Conservation (phyloP, 192 early-diverging fungal species). For the Coemansia sp. region DNA sequence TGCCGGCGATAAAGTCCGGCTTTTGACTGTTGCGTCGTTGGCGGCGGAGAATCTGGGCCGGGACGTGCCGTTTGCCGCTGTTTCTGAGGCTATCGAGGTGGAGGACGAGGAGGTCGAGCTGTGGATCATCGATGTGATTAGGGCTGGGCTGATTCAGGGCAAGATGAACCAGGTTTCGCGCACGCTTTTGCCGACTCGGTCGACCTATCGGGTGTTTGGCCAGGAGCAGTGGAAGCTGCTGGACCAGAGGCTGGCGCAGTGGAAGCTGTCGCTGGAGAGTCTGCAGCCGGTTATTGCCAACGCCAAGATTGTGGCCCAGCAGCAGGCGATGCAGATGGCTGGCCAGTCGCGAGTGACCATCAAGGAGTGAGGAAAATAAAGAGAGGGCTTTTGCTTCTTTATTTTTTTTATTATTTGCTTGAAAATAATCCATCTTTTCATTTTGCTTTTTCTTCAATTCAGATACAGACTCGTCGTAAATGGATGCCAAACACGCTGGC, state of each 20-base stretch:
- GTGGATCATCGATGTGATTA: slow-evolving; percentile 95
- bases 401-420: not conserved
- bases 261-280: slow-evolving; percentile 79
- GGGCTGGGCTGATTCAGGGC: slow-evolving; percentile 88
- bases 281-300: slow-evolving; percentile 87
- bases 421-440: not conserved
- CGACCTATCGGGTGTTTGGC: slow-evolving; percentile 83
- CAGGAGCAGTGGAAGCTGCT: slow-evolving; percentile 82
- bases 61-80: slow-evolving; percentile 71
- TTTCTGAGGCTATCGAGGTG: slow-evolving; percentile 76
- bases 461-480: not conserved
- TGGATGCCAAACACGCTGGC: not conserved
- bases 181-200: slow-evolving; percentile 77
- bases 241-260: slow-evolving; percentile 65
- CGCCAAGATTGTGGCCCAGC: slow-evolving; percentile 73
- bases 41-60: slow-evolving; percentile 70
- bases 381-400: not conserved
- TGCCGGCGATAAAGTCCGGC: slow-evolving; percentile 79
- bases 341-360: slow-evolving; percentile 36
- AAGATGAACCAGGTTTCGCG: slow-evolving; percentile 91
- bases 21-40: slow-evolving; percentile 78
- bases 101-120: slow-evolving; percentile 83
- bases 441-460: too few relatives aligned
- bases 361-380: slow-evolving; percentile 24
- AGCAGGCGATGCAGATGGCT: slow-evolving; percentile 46